phyloP scores from a whole-genome alignment of 805 yeast species.

The Candida caryicola region DNA sequence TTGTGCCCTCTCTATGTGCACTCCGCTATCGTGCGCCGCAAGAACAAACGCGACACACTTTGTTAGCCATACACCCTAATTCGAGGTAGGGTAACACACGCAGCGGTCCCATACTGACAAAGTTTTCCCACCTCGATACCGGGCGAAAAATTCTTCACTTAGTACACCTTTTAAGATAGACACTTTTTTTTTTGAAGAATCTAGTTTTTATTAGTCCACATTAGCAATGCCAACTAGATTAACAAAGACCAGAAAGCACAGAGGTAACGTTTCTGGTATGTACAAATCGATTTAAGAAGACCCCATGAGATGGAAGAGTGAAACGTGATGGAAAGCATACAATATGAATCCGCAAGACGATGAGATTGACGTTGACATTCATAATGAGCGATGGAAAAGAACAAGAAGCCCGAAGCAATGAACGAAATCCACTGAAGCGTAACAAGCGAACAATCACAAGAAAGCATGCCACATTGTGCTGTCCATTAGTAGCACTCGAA shows the following conservation, averaged over 20 bases:
- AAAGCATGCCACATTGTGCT: too few relatives aligned
- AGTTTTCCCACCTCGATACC: constrained; percentile 1
- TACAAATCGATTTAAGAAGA: constrained; percentile 19
- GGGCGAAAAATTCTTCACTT: not conserved
- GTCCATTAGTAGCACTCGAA: not conserved
- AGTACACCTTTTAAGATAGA: constrained; percentile 5
- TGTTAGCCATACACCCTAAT: too few relatives aligned
- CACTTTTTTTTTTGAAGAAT: constrained; percentile 4
- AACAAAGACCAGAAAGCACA: constrained; percentile 99
- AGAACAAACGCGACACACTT: too few relatives aligned
- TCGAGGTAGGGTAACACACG: not conserved
- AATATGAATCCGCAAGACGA: not conserved
- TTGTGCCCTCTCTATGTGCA: not conserved
- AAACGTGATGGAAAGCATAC: not conserved
- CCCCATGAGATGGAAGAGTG: not conserved
- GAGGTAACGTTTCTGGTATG: constrained; percentile 99
- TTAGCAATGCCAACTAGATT: constrained; percentile 95
- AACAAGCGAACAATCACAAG: too few relatives aligned
- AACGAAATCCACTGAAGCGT: too few relatives aligned
- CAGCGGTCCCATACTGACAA: constrained; percentile 4
- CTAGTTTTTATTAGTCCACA: constrained; percentile 11
- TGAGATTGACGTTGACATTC: too few relatives aligned
- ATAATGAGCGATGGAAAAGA: too few relatives aligned
- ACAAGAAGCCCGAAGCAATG: too few relatives aligned
- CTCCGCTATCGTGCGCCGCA: too few relatives aligned